Conservation (phyloP, 257 asterid genomes). For the Avicennia marina region DNA sequence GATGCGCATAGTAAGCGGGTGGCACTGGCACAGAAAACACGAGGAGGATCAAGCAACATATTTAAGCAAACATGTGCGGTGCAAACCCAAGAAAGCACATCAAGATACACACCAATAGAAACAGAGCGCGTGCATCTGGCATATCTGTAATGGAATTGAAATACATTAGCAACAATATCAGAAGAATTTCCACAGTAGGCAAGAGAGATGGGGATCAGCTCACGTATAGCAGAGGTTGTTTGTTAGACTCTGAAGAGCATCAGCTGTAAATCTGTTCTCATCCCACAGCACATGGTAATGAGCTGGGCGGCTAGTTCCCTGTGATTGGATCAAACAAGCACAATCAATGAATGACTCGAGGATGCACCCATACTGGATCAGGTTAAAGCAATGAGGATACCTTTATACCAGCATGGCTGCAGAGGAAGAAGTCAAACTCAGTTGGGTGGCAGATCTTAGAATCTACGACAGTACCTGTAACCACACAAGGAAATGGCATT, state of each 20-base stretch:
- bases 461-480: conserved; percentile 95
- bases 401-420: conserved; percentile 99
- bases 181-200: no score
- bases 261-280: conserved; percentile 86
- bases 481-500: background rate
- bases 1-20: conserved; percentile 91
- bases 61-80: no score
- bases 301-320: conserved; percentile 94
- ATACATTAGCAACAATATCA: background rate
- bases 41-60: no score
- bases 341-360: no score
- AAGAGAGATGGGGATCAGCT: no score
- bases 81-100: no score
- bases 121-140: conserved; percentile 96
- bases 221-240: conserved; percentile 95
- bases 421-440: conserved; percentile 87
- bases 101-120: conserved; percentile 71
- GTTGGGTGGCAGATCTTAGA: conserved; percentile 94
- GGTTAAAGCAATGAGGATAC: no score
- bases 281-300: conserved; percentile 97
- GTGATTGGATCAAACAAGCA: no score
- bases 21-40: conserved; percentile 62
- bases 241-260: conserved; percentile 72
- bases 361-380: no score
- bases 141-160: conserved; percentile 40